A percentile compares a stretch with the other conserved stretches of the same genome.
Evolutionary conservation across 345 rosid species (phyloP).

Genomic region (Limnanthes douglasii): DNA sequence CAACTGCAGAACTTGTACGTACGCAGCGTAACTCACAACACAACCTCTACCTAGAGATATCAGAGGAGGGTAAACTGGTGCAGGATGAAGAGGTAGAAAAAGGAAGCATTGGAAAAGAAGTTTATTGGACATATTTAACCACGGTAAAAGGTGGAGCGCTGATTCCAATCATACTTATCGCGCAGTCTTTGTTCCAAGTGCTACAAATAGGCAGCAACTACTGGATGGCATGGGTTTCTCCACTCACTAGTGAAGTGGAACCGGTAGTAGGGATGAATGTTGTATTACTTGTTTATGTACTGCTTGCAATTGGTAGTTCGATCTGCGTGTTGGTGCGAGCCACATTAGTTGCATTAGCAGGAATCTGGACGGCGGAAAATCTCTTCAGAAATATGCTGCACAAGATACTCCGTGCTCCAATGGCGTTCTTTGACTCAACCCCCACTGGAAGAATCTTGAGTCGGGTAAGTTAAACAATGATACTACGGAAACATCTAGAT

Average conservation of each 20-base stretch:
- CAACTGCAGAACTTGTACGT: constrained; percentile 18
- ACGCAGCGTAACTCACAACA: constrained; percentile 36
- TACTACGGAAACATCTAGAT: too few species aligned
- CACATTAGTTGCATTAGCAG: constrained; percentile 41
- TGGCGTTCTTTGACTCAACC: constrained; percentile 93
- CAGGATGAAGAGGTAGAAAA: constrained; percentile 89
- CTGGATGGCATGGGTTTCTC: constrained; percentile 94
- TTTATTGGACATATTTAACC: constrained; percentile 71
- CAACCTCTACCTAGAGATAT: constrained; percentile 34
- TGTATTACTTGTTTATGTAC: constrained; percentile 44
- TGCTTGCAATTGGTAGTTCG: constrained; percentile 61
- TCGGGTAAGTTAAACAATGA: constrained; percentile 48
- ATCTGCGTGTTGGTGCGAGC: constrained; percentile 65
- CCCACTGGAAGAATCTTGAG: constrained; percentile 90
- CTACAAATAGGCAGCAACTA: constrained; percentile 78
- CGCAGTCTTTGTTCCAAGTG: constrained; percentile 73
- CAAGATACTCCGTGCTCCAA: constrained; percentile 64
- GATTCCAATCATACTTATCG: constrained; percentile 63
- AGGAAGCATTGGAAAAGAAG: constrained; percentile 80
- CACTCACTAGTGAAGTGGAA: constrained; percentile 38
- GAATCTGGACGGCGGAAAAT: constrained; percentile 63
- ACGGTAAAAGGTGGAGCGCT: constrained; percentile 55
- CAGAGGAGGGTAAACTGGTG: constrained; percentile 61
- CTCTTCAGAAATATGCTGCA: constrained; percentile 68
- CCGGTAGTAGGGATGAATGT: constrained; percentile 39